These are phyloP conservation scores for Colletotrichum falcatum DNA, from an alignment of 2,329 filamentous ascomycete genomes.

Conservation along the genomic window DNA sequence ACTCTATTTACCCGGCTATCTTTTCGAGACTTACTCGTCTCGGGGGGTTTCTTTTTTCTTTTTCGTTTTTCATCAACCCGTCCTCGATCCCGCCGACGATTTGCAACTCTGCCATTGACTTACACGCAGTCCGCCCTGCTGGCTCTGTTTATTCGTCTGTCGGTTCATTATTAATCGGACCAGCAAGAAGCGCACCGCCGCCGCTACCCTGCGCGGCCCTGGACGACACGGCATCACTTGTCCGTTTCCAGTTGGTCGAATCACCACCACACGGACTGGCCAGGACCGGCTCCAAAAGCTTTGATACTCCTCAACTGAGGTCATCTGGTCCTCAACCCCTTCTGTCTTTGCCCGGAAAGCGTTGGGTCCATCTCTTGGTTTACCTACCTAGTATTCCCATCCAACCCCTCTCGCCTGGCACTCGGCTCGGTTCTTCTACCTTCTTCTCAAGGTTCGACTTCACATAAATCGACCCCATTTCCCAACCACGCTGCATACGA, in stretches of 20 bases:
- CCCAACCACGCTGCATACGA: constrained; percentile 26
- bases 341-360: constrained; percentile 25
- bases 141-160: neutral
- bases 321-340: constrained; percentile 24
- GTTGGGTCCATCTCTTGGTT: constrained; percentile 20
- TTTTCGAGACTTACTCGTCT: neutral
- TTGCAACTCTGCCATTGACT: neutral
- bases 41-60: too few relatives aligned
- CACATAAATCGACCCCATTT: constrained; percentile 37
- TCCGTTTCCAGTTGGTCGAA: constrained; percentile 40
- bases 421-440: constrained; percentile 32
- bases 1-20: neutral
- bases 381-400: constrained; percentile 10
- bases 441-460: constrained; percentile 33
- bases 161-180: neutral
- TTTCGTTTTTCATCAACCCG: neutral
- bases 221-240: constrained; percentile 27
- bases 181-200: neutral
- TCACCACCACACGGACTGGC: constrained; percentile 40
- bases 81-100: neutral
- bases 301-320: constrained; percentile 36
- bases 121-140: constrained; percentile 6
- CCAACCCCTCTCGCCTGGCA: constrained; percentile 20
- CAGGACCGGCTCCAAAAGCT: constrained; percentile 38
- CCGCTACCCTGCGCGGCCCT: constrained; percentile 7